Evolutionary conservation across 192 early-diverging fungal genomes (phyloP), one percentile per base, ranked within the genome.

Genomic region (Coemansia sp.): DNA sequence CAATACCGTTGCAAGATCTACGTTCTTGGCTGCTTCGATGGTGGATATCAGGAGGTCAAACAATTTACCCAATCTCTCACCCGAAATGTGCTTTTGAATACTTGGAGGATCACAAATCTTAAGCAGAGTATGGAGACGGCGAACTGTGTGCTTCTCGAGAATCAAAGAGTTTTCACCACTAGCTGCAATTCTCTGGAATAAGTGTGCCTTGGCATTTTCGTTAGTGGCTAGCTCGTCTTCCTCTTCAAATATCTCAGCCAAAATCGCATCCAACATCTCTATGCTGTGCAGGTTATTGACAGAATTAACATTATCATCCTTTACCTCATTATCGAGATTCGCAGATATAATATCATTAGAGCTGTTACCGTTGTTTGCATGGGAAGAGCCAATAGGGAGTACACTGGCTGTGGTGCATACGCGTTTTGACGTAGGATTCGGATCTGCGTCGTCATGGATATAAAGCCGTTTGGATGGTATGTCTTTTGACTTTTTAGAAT

Each of bases 211-310:
- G 2, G 24, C 52, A 29, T 25, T 29, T 33, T 39, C 52, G 51
- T 19, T 23, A 10, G 63, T 68, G 4, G 54, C 46, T 17, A 72
- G 21, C 8, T 24, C 46, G 54, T 80, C 73, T 23, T 80, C 78
- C 36, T 75, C 73, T 30, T 68, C 64, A 30, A 80, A 72, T 21
- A 80, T 22, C 55, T 68, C 59, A 11, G 69, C 30, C 25, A 80
- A 25, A 17, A 72, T 66, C 6, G 66, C 73, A 1, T 75, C 74
- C n/a, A 80, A 60, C 20, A 32, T 14, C 10, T 66, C 59, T 11
- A 75, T 66, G 19, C 50, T 24, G 1, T 8, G 55, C 27, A 22
- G 3, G 6, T 5, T n/a, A n/a, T 66, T 46, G 25, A 14, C 39
- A 17, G 39, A 46, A 17, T 46, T 46, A 2, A 14, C 39, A 46